phyloP scores from a whole-genome alignment of 371 early-diverging fungal genomes.

The Agmasoma carcini region DNA sequence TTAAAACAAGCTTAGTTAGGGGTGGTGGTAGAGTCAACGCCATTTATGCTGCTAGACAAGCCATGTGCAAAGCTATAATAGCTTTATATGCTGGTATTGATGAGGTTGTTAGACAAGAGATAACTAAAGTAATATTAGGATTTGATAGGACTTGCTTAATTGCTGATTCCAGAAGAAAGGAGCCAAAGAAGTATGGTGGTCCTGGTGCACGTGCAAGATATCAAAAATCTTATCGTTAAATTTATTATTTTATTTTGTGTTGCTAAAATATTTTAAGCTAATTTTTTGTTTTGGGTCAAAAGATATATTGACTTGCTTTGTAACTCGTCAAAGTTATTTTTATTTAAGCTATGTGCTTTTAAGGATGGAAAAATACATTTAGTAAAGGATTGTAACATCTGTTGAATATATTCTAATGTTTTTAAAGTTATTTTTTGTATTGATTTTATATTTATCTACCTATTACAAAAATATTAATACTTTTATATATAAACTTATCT shows the following conservation, averaged over 20 bases:
- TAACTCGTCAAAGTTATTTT: too few relatives aligned
- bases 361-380: too few relatives aligned
- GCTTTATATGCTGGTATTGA: conserved; percentile 94
- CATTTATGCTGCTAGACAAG: conserved; percentile 92
- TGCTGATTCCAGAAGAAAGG: conserved; percentile 96
- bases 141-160: conserved; percentile 96
- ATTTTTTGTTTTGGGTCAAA: too few relatives aligned
- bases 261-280: too few relatives aligned
- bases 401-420: too few relatives aligned
- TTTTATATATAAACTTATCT: neutral
- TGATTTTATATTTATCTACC: neutral
- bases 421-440: too few relatives aligned
- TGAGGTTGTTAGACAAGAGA: conserved; percentile 95
- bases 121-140: conserved; percentile 76
- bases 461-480: neutral
- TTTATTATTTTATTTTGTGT: conserved; percentile 21
- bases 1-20: conserved; percentile 61
- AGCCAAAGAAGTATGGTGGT: conserved; percentile 99
- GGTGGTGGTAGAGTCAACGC: conserved; percentile 67
- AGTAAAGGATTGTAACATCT: too few relatives aligned
- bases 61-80: conserved; percentile 92
- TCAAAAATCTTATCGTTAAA: conserved; percentile 54
- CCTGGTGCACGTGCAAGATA: conserved; percentile 93
- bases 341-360: too few relatives aligned
- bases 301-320: too few relatives aligned